phyloP scores from a whole-genome alignment of 139 green algal genomes.

The Chlamydomonas sp. region DNA sequence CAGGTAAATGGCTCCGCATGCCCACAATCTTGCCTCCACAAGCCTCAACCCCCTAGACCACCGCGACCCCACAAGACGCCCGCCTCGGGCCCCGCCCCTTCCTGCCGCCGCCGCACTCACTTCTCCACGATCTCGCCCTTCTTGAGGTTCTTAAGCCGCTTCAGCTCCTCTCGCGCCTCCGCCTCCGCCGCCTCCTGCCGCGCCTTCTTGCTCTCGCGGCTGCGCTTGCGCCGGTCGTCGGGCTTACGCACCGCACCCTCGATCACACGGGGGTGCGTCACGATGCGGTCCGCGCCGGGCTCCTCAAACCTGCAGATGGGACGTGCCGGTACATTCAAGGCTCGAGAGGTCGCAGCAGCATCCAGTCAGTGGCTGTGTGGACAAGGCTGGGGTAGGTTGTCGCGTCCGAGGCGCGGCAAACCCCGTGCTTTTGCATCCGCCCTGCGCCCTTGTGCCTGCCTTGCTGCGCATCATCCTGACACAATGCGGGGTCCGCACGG shows the following conservation, averaged over 20 bases:
- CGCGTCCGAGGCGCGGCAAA: too few relatives aligned
- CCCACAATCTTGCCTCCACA: background rate
- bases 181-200: conserved; percentile 60
- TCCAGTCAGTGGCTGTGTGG: too few relatives aligned
- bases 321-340: background rate
- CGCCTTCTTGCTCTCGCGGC: conserved; percentile 62
- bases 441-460: too few relatives aligned
- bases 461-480: too few relatives aligned
- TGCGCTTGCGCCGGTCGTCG: conserved; percentile 76
- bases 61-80: too few relatives aligned
- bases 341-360: background rate
- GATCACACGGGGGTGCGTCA: conserved; percentile 79
- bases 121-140: conserved; percentile 84
- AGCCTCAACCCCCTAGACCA: too few relatives aligned
- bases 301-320: conserved; percentile 78
- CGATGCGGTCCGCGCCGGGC: conserved; percentile 70
- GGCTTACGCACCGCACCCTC: conserved; percentile 70
- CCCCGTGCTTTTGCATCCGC: too few relatives aligned
- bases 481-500: too few relatives aligned
- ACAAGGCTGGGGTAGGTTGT: too few relatives aligned
- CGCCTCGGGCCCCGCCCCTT: too few relatives aligned
- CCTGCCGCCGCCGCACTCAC: conserved; percentile 22
- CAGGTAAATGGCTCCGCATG: background rate
- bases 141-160: conserved; percentile 94
- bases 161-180: conserved; percentile 71